phyloP scores from a whole-genome alignment of 805 yeast genomes.

The Cyberlindnera maritima region DNA sequence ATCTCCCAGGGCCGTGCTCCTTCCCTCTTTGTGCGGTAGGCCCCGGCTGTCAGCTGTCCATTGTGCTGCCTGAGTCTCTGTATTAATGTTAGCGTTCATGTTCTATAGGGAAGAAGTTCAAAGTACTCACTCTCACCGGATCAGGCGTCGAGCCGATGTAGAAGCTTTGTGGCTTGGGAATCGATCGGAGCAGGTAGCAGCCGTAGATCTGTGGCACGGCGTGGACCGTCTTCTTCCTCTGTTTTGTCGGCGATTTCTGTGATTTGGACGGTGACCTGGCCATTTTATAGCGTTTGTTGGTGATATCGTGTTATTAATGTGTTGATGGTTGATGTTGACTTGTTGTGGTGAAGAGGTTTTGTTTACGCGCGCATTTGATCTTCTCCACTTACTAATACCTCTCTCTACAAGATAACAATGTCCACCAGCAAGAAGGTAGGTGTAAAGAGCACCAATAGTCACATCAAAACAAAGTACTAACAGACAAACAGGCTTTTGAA shows the following conservation, averaged over 20 bases:
- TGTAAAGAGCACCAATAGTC: no score
- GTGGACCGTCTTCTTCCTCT: conserved; percentile 6
- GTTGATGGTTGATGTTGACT: no score
- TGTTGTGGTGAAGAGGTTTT: no score
- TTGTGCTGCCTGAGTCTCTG: conserved; percentile 72
- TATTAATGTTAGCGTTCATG: conserved; percentile 19
- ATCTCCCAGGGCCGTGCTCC: conserved; percentile 76
- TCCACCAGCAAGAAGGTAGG: no score
- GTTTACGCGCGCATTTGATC: no score
- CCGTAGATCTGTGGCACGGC: conserved; percentile 53
- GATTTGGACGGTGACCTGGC: no score
- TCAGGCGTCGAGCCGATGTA: conserved; percentile 85
- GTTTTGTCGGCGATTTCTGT: not conserved
- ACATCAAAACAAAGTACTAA: no score
- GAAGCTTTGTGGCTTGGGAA: conserved; percentile 53
- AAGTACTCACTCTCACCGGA: conserved; percentile 46
- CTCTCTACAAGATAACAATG: no score
- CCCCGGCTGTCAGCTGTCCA: conserved; percentile 70
- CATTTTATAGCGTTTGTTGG: no score
- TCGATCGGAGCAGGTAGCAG: conserved; percentile 66
- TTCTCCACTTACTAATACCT: no score
- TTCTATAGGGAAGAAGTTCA: not conserved
- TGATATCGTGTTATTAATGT: no score
- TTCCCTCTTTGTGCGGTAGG: conserved; percentile 55
- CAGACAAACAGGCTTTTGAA: not conserved